phyloP scores from a whole-genome alignment of 2,329 filamentous ascomycete species.

The Aureobasidium subglaciale region DNA sequence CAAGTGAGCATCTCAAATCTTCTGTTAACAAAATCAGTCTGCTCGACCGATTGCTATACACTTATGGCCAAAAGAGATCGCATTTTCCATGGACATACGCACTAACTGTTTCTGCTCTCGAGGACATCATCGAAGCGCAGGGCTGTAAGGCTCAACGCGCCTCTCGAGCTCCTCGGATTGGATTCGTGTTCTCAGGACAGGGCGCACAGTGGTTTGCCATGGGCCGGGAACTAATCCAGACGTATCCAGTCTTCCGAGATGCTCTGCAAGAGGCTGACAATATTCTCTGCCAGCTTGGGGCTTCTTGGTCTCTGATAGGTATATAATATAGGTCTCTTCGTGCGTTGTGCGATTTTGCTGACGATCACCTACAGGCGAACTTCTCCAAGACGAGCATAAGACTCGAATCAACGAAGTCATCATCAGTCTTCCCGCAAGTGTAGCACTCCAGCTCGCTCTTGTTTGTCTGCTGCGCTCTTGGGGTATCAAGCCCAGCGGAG shows the following conservation, averaged over 20 bases:
- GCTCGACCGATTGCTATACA: too few species aligned
- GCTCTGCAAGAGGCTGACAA: background rate
- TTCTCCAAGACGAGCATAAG: too few species aligned
- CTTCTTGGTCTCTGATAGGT: background rate
- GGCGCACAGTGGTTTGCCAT: background rate
- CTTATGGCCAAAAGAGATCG: too few species aligned
- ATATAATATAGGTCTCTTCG: too few species aligned
- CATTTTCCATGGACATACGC: too few species aligned
- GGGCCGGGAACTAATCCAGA: background rate
- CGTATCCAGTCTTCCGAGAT: background rate
- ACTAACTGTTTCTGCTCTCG: background rate
- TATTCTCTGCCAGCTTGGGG: background rate
- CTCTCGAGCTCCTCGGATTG: background rate
- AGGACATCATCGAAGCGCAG: background rate
- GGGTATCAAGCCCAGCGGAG: conserved; percentile 19
- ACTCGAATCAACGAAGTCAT: background rate
- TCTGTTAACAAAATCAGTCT: too few species aligned
- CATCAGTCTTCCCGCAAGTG: background rate
- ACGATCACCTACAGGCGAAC: too few species aligned
- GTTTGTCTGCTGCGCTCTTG: background rate
- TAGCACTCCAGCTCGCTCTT: background rate
- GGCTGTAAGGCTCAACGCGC: background rate
- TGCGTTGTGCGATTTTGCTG: too few species aligned
- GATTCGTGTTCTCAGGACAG: background rate
- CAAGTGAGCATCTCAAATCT: too few species aligned